A percentile compares a stretch with the other conserved stretches of the same genome.
phyloP scores from a whole-genome alignment of 352 stramenopile species.

The Globisporangium rhizosaccharum region DNA sequence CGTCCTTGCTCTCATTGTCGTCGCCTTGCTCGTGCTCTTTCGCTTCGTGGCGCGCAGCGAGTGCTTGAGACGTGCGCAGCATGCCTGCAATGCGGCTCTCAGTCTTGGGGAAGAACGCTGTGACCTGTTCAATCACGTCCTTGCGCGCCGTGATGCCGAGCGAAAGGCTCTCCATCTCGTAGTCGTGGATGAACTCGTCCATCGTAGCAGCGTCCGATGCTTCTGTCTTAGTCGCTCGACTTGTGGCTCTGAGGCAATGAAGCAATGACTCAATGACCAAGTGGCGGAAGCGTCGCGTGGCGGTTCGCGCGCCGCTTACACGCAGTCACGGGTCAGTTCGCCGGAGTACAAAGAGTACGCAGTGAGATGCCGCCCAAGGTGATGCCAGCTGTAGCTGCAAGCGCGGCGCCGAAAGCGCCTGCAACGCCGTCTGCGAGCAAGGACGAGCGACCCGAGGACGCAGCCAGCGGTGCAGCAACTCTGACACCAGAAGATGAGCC shows the following conservation, averaged over 20 bases:
- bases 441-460: constrained; percentile 24
- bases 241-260: background rate
- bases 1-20: constrained; percentile 1
- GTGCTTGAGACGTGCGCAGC: constrained; percentile 36
- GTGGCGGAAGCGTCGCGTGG: constrained; percentile 3
- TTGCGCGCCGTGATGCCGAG: constrained; percentile 55
- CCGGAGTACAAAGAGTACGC: no score
- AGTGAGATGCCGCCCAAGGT: constrained; percentile 15
- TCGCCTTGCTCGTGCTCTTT: background rate
- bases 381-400: background rate
- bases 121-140: constrained; percentile 46
- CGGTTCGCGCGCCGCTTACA: constrained; percentile 13
- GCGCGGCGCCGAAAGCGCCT: constrained; percentile 7
- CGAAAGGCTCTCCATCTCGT: constrained; percentile 75
- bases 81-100: constrained; percentile 28
- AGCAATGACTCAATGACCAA: background rate
- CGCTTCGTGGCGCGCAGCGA: constrained; percentile 31
- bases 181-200: constrained; percentile 64
- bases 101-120: constrained; percentile 33
- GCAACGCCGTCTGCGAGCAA: constrained; percentile 8
- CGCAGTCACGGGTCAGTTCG: no score
- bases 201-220: constrained; percentile 13
- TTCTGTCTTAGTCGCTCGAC: background rate
- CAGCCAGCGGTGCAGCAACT: constrained; percentile 1
- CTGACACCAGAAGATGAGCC: constrained; percentile 26